Percentiles rank a stretch among this genome's conserved stretches.
Evolutionary conservation across 108 stramenopile genomes (phyloP).

Genomic region (Skeletonema tropicum): DNA sequence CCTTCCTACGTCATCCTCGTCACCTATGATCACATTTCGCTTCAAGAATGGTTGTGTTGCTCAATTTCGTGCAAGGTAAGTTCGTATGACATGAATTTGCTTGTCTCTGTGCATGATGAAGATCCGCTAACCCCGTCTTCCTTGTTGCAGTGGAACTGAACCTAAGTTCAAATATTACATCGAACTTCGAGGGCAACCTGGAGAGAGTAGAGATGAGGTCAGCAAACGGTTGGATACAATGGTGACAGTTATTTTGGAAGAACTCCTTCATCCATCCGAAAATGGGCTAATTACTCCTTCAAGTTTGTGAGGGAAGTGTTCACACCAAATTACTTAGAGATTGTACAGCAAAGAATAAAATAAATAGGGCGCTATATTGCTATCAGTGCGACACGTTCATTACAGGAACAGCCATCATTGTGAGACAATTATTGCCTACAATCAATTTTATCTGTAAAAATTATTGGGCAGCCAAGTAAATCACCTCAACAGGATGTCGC

Average conservation of each 20-base stretch:
- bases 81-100: not conserved
- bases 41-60: slow-evolving; percentile 92
- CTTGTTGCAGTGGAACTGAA: slow-evolving; percentile 84
- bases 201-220: slow-evolving; percentile 62
- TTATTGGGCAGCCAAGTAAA: not conserved
- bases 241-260: slow-evolving; percentile 71
- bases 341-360: not conserved
- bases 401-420: not conserved
- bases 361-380: not conserved
- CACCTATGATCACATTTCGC: slow-evolving; percentile 94
- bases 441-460: not conserved
- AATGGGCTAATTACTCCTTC: slow-evolving; percentile 62
- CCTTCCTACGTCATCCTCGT: slow-evolving; percentile 80
- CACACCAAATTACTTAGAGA: not conserved
- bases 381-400: not conserved
- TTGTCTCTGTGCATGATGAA: not conserved
- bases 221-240: slow-evolving; percentile 67
- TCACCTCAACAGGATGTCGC: slow-evolving; percentile 1
- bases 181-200: slow-evolving; percentile 88
- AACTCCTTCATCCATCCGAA: slow-evolving; percentile 74
- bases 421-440: not conserved
- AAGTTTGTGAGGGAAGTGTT: slow-evolving; percentile 11
- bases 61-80: slow-evolving; percentile 87
- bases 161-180: slow-evolving; percentile 99
- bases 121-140: not conserved